Base-by-base conservation (phyloP, 1,284 basidiomycete genomes). In the Neotropicomus parvogracilis region DNA sequence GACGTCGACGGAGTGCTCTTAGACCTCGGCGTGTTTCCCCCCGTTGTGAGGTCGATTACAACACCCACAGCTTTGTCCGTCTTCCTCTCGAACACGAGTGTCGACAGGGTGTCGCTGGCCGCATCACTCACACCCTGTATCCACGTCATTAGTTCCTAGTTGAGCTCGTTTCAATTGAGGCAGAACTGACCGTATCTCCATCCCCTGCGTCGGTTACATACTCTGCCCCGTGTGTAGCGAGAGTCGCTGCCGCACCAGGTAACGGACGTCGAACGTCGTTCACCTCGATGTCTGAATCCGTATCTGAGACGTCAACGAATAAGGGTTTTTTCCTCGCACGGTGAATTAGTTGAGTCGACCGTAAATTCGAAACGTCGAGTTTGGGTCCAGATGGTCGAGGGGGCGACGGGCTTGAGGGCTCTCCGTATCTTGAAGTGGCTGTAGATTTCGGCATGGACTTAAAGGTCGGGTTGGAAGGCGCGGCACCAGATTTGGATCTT, bases 251-350 rank as follows among this genome's bases (percentile, higher is more conserved):
- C 17, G 29, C 44, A 4, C 48, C 35, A 13, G 40, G 29, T 12
- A 35, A 16, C 3, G 40, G 34, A 14, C 16, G 27, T 46, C 44
- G 53, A 31, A 54, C 11, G 11, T 57, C 42, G 48, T 40, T 64
- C 34, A 51, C 50, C 26, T 53, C 59, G 1, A 63, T 44, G 3
- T 57, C 63, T 17, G 59, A 53, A 27, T 59, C 58, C 4, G 57
- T 12, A 33, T 66, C 63, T 4, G 63, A 64, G 21, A 64, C 53
- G 10, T 63, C 44, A n/a, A 66, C 48, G 14, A 54, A 65, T 17
- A 48, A 27, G 2, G 60, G 50, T 17, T 53, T 57, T 32, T 53
- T 63, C 38, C 21, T 54, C 9, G 48, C 14, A 20, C 7, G 39
- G 0, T 28, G 35, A 42, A 10, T 29, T 21, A n/a, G 29, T 16